phyloP scores from a whole-genome alignment of 2,329 filamentous ascomycete genomes.

The Nothomitra cinnamomea region DNA sequence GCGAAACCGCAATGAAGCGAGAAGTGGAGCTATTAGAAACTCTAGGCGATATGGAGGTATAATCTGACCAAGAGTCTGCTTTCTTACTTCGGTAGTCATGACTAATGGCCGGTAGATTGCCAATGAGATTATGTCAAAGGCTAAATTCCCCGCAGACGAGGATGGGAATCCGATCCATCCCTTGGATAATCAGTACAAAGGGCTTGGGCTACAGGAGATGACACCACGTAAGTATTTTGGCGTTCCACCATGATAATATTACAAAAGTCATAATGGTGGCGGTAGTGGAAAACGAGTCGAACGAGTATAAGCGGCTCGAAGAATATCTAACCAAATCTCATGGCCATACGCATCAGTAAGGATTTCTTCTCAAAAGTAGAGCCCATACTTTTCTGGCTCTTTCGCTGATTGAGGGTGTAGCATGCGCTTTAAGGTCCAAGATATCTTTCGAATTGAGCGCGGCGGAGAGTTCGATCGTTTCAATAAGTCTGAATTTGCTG shows the following conservation, averaged over 20 bases:
- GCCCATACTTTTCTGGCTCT: background rate
- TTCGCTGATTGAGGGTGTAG: background rate
- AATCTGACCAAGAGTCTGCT: background rate
- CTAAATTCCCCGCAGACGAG: conserved; percentile 31
- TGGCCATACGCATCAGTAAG: conserved; percentile 46
- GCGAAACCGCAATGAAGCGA: conserved; percentile 41
- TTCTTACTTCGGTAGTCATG: background rate
- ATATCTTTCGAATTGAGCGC: conserved; percentile 73
- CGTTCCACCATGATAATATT: too few relatives aligned
- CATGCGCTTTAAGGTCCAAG: conserved; percentile 38
- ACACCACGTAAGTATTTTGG: conserved; percentile 29
- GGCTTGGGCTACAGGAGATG: conserved; percentile 62
- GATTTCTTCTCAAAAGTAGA: conserved; percentile 18
- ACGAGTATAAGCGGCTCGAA: conserved; percentile 48
- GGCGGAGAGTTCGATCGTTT: conserved; percentile 56
- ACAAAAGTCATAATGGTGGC: background rate
- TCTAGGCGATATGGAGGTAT: conserved; percentile 63
- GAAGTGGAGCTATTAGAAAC: conserved; percentile 70
- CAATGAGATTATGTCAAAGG: conserved; percentile 56
- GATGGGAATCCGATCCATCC: conserved; percentile 37
- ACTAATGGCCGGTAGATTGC: conserved; percentile 27
- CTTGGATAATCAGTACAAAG: conserved; percentile 56
- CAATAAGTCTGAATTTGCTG: conserved; percentile 34
- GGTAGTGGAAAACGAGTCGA: conserved; percentile 33
- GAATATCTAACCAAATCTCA: conserved; percentile 50